These are phyloP conservation scores for Cercospora zeina DNA, from an alignment of 2,329 filamentous ascomycete species.

Conservation along the genomic window DNA sequence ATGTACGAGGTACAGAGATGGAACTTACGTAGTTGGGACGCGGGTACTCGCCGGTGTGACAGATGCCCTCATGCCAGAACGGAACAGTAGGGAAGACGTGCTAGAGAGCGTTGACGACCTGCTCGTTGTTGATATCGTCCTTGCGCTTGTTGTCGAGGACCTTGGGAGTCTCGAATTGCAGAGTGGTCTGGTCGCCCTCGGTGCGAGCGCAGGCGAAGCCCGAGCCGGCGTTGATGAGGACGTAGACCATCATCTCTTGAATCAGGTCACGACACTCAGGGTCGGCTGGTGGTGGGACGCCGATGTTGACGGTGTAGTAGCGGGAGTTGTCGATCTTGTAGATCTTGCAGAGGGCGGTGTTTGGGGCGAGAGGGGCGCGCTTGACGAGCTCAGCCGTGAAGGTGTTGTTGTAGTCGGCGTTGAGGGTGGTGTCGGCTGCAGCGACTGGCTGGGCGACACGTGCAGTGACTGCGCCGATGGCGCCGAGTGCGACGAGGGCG, in stretches of 20 bases:
- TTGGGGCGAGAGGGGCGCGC: not conserved
- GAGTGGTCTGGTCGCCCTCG: not conserved
- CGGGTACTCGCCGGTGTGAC: not conserved
- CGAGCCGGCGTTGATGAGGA: not conserved
- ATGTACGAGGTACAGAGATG: not conserved
- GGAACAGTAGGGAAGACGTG: constrained; percentile 1
- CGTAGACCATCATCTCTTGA: not conserved
- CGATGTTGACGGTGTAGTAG: not conserved
- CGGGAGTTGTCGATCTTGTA: constrained; percentile 4
- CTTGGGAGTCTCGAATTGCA: not conserved
- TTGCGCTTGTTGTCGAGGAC: constrained; percentile 1
- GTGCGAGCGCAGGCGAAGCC: not conserved
- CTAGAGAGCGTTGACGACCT: constrained; percentile 1
- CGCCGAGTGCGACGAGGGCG: not conserved
- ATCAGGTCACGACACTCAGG: not conserved
- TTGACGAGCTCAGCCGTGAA: not conserved
- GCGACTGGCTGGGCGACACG: not conserved
- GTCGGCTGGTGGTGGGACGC: constrained; percentile 1
- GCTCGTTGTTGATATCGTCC: not conserved
- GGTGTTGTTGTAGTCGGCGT: not conserved
- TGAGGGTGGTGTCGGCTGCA: not conserved
- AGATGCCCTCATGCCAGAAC: constrained; percentile 1
- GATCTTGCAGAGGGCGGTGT: not conserved
- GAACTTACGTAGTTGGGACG: constrained; percentile 1
- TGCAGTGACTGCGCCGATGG: not conserved